phyloP scores from a whole-genome alignment of 2,329 filamentous ascomycete genomes.

The Coniochaeta sp. region DNA sequence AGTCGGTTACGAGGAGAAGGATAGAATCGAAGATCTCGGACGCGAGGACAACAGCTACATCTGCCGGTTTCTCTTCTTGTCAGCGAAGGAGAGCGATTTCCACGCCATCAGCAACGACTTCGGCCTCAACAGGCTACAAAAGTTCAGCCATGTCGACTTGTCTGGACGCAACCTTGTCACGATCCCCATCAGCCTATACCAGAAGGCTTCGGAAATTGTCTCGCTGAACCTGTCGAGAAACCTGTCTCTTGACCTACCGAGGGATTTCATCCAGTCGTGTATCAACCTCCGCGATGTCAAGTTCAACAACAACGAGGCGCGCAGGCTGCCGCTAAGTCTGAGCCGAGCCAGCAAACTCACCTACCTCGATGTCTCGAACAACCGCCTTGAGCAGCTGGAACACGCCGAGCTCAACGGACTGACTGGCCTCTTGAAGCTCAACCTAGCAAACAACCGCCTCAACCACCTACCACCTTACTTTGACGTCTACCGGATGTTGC shows the following conservation, averaged over 20 bases:
- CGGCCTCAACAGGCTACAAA: conserved; percentile 74
- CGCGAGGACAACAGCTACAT: conserved; percentile 97
- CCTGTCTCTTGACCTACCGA: conserved; percentile 82
- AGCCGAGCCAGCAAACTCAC: conserved; percentile 75
- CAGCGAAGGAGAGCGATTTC: conserved; percentile 78
- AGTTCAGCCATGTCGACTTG: conserved; percentile 90
- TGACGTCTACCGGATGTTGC: conserved; percentile 67
- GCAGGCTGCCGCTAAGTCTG: conserved; percentile 76
- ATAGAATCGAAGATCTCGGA: conserved; percentile 86
- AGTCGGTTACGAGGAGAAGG: conserved; percentile 80
- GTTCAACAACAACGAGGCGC: conserved; percentile 89
- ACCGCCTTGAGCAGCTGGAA: conserved; percentile 79
- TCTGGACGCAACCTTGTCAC: conserved; percentile 85
- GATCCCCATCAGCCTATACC: conserved; percentile 90
- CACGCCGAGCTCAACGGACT: conserved; percentile 74
- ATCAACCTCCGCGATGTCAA: conserved; percentile 90
- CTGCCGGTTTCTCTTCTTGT: conserved; percentile 91
- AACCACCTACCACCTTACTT: conserved; percentile 76
- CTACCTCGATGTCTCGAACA: conserved; percentile 91
- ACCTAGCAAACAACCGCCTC: conserved; percentile 87
- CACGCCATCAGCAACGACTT: conserved; percentile 70
- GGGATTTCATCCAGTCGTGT: conserved; percentile 94
- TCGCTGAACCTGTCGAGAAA: conserved; percentile 92
- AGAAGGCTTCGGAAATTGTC: conserved; percentile 85
- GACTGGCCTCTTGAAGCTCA: conserved; percentile 75